Evolutionary conservation across 1,284 basidiomycete species (phyloP).

Genomic region (Trichosporon asahii): DNA sequence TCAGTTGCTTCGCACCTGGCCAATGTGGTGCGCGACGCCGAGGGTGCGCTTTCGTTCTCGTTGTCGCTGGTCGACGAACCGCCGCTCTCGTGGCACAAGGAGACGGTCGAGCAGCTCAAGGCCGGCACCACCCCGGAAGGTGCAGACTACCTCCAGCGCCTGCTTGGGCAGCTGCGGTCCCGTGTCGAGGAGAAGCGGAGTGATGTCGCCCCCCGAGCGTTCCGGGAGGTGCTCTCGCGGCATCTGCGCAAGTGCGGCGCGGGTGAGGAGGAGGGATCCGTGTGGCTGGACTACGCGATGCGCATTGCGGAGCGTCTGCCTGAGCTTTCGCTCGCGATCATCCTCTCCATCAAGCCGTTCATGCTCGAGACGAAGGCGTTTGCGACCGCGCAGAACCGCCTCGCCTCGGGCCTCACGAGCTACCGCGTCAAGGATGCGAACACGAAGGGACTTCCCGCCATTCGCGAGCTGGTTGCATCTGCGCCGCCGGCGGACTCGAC

Average conservation of each 20-base stretch:
- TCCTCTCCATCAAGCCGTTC: conserved; percentile 61
- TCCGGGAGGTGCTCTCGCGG: conserved; percentile 62
- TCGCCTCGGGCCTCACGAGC: conserved; percentile 74
- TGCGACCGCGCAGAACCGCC: conserved; percentile 81
- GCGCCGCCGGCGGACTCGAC: conserved; percentile 77
- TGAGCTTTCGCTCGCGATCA: conserved; percentile 63
- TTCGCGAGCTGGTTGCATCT: conserved; percentile 69
- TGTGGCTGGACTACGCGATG: conserved; percentile 69
- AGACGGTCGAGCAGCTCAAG: conserved; percentile 52
- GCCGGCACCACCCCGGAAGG: conserved; percentile 16
- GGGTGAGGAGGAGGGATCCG: conserved; percentile 64
- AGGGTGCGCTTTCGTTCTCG: conserved; percentile 66
- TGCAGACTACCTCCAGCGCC: conserved; percentile 37
- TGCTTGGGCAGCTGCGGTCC: conserved; percentile 24
- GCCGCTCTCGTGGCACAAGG: conserved; percentile 55
- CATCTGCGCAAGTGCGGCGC: conserved; percentile 60
- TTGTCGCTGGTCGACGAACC: conserved; percentile 57
- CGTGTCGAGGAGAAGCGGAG: conserved; percentile 20
- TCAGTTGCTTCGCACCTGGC: conserved; percentile 53
- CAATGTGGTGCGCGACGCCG: conserved; percentile 57
- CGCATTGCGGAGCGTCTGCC: conserved; percentile 62
- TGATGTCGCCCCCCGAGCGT: conserved; percentile 58
- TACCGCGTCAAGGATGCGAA: conserved; percentile 64
- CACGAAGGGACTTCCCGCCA: conserved; percentile 63
- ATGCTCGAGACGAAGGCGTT: conserved; percentile 69